Percentiles rank a stretch among this genome's conserved stretches.
Conservation (phyloP, 2,329 filamentous ascomycete species). For the Coniochaeta pulveracea region DNA sequence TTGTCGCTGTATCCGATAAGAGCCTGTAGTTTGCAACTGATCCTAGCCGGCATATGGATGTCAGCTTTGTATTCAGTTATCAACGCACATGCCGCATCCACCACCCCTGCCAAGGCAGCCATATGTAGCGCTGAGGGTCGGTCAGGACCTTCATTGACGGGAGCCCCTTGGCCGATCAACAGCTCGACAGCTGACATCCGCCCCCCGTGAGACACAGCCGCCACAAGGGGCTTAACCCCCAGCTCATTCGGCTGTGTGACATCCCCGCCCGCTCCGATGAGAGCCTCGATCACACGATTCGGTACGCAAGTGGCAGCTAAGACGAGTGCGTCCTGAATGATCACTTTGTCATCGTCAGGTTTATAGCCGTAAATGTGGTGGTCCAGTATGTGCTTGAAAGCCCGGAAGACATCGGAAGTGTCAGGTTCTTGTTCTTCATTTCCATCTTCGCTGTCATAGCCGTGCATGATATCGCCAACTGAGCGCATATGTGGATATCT, state of each 20-base stretch:
- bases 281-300: background rate
- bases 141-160: background rate
- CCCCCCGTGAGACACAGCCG: background rate
- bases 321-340: background rate
- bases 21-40: no score
- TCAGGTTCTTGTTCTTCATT: no score
- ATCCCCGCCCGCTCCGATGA: background rate
- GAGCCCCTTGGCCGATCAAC: background rate
- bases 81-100: no score
- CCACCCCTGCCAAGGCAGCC: background rate
- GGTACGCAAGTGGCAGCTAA: background rate
- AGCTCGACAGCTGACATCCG: no score
- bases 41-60: background rate
- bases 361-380: background rate
- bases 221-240: background rate
- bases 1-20: no score
- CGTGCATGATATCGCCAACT: no score
- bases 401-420: background rate
- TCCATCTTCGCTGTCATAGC: no score
- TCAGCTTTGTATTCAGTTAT: background rate
- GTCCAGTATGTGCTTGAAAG: background rate
- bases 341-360: background rate
- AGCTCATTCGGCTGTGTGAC: background rate
- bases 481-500: no score
- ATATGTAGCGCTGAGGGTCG: background rate